Evolutionary conservation across 2,329 filamentous ascomycete genomes (phyloP).

Genomic region (Fusarium anthophilum): DNA sequence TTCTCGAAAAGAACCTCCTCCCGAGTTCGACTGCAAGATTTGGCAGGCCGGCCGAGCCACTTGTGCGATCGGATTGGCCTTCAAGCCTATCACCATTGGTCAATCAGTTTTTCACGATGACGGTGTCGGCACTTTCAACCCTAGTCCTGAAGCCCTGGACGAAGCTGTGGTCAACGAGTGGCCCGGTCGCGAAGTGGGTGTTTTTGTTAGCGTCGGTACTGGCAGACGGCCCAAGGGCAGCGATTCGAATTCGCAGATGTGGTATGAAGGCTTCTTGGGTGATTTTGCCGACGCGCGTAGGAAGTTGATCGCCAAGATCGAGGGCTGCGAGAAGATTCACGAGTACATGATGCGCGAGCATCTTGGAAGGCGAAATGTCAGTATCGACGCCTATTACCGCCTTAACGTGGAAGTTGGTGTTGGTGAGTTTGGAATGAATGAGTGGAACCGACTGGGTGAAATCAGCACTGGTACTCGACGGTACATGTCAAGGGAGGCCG

Average conservation of each 20-base stretch:
- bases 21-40: slow-evolving; percentile 93
- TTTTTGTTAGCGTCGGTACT: slow-evolving; percentile 94
- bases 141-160: slow-evolving; percentile 83
- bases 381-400: slow-evolving; percentile 90
- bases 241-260: slow-evolving; percentile 78
- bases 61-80: slow-evolving; percentile 87
- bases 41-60: slow-evolving; percentile 99
- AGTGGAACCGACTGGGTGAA: slow-evolving; percentile 92
- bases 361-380: slow-evolving; percentile 79
- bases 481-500: slow-evolving; percentile 78
- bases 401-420: slow-evolving; percentile 98
- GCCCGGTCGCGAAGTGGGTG: slow-evolving; percentile 91
- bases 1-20: slow-evolving; percentile 87
- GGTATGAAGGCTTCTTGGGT: slow-evolving; percentile 94
- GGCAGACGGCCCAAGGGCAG: slow-evolving; percentile 77
- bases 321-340: slow-evolving; percentile 92
- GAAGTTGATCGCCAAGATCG: slow-evolving; percentile 88
- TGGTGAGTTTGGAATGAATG: slow-evolving; percentile 98
- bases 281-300: slow-evolving; percentile 91
- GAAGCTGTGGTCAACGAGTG: slow-evolving; percentile 94
- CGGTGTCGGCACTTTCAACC: slow-evolving; percentile 91
- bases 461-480: slow-evolving; percentile 92
- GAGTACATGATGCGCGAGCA: slow-evolving; percentile 84
- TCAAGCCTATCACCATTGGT: slow-evolving; percentile 94
- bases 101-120: slow-evolving; percentile 96